Evolutionary conservation across 768 basidiomycete genomes (phyloP), one percentile per base, ranked within the genome.

Genomic region (Porpolomopsis calyptriformis): DNA sequence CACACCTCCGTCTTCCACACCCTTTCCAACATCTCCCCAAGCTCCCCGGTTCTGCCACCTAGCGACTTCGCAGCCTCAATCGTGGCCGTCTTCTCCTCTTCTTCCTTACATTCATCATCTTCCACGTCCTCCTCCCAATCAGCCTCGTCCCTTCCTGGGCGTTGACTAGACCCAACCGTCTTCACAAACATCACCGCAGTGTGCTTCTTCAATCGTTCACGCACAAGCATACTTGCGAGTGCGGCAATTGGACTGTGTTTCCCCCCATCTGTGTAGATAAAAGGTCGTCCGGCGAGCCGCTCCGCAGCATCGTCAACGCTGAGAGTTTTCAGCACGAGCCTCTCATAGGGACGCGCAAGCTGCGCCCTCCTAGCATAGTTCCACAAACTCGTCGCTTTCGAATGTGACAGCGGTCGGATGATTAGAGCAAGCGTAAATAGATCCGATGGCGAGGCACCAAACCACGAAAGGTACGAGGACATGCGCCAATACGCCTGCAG

Each of bases 51-150:
- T 9, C 59, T 55, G 1, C 82, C 84, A 2, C 83, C 82, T 4
- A 88, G 71, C 45, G 78, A 76, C 38, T 68, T 69, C 18, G 81
- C 80, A 20, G 76, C 76, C 5, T 74, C 73, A 31, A 85, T 59
- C 0, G 78, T 78, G 25, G 60, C 64, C 43, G 62, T 59, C 59
- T 72, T 68, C 51, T 71, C 71, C 31, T 63, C 60, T 12, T 67
- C 62, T 23, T 68, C 64, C 41, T 61, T n/a, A n/a, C n/a, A n/a
- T n/a, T n/a, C n/a, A n/a, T n/a, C n/a, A n/a, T n/a, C 57, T n/a
- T 66, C 60, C 24, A 59, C 53, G 40, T 60, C 40, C n/a, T 50
- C 47, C 19, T 62, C 66, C 39, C 54, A 58, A 53, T 65, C 65
- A 40, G 61, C 61, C 23, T 60, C 62, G 26, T 64, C 63, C 19